A percentile compares a stretch with the other conserved stretches of the same genome.
These are phyloP conservation scores for Phytophthora megakarya DNA, from an alignment of 352 stramenopile species.

Conservation along the genomic window DNA sequence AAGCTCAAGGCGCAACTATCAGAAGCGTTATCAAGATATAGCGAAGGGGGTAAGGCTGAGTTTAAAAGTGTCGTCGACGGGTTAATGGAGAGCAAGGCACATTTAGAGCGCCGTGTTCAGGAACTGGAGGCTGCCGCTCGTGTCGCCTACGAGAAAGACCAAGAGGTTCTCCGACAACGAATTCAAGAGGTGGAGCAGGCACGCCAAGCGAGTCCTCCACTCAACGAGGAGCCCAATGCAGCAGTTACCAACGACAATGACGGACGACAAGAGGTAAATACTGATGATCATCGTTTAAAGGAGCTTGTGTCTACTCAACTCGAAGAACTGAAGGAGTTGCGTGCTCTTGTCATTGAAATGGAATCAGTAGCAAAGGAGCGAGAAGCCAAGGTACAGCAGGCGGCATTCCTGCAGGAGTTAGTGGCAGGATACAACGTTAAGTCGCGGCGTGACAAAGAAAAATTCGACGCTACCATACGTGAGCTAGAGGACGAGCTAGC, in stretches of 20 bases:
- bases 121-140: constrained; percentile 38
- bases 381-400: constrained; percentile 33
- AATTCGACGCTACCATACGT: constrained; percentile 44
- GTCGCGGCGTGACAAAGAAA: constrained; percentile 35
- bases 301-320: constrained; percentile 36
- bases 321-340: constrained; percentile 42
- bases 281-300: constrained; percentile 26
- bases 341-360: constrained; percentile 42
- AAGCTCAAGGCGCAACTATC: constrained; percentile 40
- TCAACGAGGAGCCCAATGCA: constrained; percentile 10
- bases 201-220: constrained; percentile 16
- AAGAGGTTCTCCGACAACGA: constrained; percentile 35
- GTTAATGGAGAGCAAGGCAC: constrained; percentile 24
- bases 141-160: constrained; percentile 34
- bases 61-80: constrained; percentile 11
- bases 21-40: constrained; percentile 11
- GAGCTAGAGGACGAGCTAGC: constrained; percentile 62
- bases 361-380: constrained; percentile 37
- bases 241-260: not conserved
- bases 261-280: constrained; percentile 24
- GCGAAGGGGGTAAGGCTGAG: constrained; percentile 4
- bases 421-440: constrained; percentile 35
- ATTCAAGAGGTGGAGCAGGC: constrained; percentile 39
- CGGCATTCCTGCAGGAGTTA: constrained; percentile 35
- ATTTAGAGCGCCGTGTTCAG: constrained; percentile 21